Evolutionary conservation across 108 stramenopile species (phyloP).

Genomic region (Cyclotella cryptica): DNA sequence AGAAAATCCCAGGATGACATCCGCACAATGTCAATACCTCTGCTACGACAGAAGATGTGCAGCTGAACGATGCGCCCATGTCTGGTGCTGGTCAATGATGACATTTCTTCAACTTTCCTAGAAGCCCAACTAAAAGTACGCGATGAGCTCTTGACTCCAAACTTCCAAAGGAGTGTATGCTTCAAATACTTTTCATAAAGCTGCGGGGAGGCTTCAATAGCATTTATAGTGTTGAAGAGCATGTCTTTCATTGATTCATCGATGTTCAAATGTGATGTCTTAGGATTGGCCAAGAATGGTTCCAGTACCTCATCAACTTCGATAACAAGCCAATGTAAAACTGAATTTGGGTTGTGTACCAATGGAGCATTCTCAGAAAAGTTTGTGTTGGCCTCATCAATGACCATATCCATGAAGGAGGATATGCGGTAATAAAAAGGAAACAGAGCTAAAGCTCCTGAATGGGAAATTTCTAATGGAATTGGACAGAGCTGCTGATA

Average conservation of each 20-base stretch:
- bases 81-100: neutral
- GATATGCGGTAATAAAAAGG: conserved; percentile 33
- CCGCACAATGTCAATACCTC: conserved; percentile 13
- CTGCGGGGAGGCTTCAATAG: neutral
- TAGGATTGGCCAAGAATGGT: neutral
- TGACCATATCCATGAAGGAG: conserved; percentile 26
- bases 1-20: conserved; percentile 28
- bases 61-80: conserved; percentile 14
- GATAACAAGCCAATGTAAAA: neutral
- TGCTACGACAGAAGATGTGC: conserved; percentile 25
- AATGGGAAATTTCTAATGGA: conserved; percentile 11
- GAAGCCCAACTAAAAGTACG: neutral
- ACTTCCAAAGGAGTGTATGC: conserved; percentile 18
- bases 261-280: neutral
- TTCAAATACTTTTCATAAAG: conserved; percentile 17
- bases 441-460: conserved; percentile 16
- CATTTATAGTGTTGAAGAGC: neutral
- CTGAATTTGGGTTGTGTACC: neutral
- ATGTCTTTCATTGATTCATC: neutral
- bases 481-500: conserved; percentile 17
- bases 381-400: conserved; percentile 12
- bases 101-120: neutral
- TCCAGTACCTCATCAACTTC: conserved; percentile 6
- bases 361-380: neutral
- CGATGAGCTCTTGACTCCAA: neutral